These are phyloP conservation scores for Penicillium fimorum DNA, from an alignment of 495 filamentous ascomycete genomes.

Conservation along the genomic window DNA sequence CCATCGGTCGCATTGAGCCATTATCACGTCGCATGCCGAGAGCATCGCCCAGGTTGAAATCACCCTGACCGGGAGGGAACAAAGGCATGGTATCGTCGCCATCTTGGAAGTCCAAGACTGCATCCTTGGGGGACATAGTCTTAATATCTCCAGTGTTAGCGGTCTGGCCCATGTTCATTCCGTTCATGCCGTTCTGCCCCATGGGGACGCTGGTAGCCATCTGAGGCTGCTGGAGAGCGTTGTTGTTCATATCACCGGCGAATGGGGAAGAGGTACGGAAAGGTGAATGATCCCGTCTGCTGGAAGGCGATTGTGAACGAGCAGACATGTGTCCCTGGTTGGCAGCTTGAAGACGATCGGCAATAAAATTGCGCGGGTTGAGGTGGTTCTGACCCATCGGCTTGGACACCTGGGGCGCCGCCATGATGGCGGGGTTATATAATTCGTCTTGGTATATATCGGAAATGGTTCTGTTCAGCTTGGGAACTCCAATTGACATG, in stretches of 20 bases:
- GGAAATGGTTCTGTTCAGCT: constrained; percentile 81
- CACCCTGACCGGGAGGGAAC: constrained; percentile 56
- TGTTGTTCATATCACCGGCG: constrained; percentile 37
- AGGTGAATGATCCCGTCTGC: constrained; percentile 72
- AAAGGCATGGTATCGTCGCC: constrained; percentile 67
- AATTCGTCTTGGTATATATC: constrained; percentile 84
- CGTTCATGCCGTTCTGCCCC: constrained; percentile 30
- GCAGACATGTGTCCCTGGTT: constrained; percentile 70
- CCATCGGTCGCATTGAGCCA: constrained; percentile 48
- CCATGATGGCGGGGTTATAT: constrained; percentile 66
- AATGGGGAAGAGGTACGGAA: constrained; percentile 76
- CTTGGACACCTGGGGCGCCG: constrained; percentile 47
- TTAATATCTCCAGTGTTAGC: constrained; percentile 50
- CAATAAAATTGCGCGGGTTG: constrained; percentile 63
- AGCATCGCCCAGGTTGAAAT: constrained; percentile 43
- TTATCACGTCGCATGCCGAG: constrained; percentile 43
- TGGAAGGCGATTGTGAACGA: constrained; percentile 54
- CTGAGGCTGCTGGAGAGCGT: constrained; percentile 32
- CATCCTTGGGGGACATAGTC: constrained; percentile 96
- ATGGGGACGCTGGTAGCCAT: constrained; percentile 44
- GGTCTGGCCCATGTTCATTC: constrained; percentile 16
- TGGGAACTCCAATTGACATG: constrained; percentile 58
- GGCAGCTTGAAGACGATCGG: constrained; percentile 72
- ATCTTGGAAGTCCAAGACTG: constrained; percentile 79
- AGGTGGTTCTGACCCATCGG: constrained; percentile 42